Conservation (phyloP, 306 rosid species). For the barrel medic (Medicago truncatula) region DNA sequence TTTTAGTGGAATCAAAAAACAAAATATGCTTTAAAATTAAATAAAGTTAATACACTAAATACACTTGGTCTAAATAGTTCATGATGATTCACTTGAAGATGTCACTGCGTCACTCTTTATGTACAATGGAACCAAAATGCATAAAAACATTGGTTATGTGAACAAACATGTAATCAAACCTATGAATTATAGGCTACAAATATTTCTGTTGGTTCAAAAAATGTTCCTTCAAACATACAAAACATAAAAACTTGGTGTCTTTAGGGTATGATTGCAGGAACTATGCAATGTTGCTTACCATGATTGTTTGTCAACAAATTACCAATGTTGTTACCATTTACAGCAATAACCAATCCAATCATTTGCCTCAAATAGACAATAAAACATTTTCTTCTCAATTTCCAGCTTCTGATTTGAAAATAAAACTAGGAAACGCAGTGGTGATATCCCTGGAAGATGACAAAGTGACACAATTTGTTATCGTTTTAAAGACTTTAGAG, state of each 20-base stretch:
- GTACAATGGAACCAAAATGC: slow-evolving; percentile 7
- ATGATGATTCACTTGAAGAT: slow-evolving; percentile 13
- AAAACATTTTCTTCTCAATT: slow-evolving; percentile 36
- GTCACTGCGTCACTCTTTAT: slow-evolving; percentile 12
- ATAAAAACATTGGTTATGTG: slow-evolving; percentile 2
- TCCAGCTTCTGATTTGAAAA: slow-evolving; percentile 56
- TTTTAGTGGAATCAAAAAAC: neutral
- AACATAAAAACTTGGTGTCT: neutral
- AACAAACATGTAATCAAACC: slow-evolving; percentile 1
- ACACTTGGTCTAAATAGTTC: neutral
- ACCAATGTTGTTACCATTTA: slow-evolving; percentile 11
- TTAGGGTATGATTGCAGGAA: neutral
- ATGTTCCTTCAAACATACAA: neutral
- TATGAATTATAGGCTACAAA: slow-evolving; percentile 1
- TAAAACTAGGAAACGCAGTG: slow-evolving; percentile 62
- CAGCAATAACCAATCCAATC: slow-evolving; percentile 19
- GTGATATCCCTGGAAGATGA: slow-evolving; percentile 62
- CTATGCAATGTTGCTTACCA: neutral
- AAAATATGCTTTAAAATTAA: neutral
- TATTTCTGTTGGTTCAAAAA: neutral
- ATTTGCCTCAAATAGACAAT: neutral
- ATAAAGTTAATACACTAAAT: neutral
- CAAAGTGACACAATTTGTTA: slow-evolving; percentile 19
- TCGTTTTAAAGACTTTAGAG: neutral
- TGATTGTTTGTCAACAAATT: neutral